These are phyloP conservation scores for Nadsonia commutata DNA, from an alignment of 1,139 yeast species.

Conservation along the genomic window DNA sequence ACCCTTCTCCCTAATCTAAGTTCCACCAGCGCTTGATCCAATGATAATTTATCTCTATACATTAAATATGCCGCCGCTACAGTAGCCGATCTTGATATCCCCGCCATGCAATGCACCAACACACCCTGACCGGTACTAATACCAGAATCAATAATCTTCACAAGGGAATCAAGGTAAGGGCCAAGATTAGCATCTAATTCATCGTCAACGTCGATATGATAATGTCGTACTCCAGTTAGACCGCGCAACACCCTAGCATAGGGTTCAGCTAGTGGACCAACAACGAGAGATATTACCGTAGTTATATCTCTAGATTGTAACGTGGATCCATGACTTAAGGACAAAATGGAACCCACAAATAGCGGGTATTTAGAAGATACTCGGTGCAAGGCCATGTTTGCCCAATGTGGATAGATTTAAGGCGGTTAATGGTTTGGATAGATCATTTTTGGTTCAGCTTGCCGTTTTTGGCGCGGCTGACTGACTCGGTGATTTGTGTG, in stretches of 20 bases:
- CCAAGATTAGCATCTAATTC: constrained; percentile 44
- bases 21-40: too few relatives aligned
- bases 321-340: not conserved
- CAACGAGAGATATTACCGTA: not conserved
- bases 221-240: constrained; percentile 22
- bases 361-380: not conserved
- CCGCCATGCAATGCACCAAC: constrained; percentile 50
- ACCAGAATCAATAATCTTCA: constrained; percentile 41
- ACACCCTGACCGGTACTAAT: constrained; percentile 10
- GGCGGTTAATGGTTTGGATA: too few relatives aligned
- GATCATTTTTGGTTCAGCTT: too few relatives aligned
- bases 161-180: constrained; percentile 42
- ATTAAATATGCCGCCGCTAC: constrained; percentile 65
- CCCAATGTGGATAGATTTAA: too few relatives aligned
- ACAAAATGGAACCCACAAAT: not conserved
- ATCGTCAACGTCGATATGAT: constrained; percentile 65
- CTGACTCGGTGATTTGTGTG: not conserved
- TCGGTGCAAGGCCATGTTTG: not conserved
- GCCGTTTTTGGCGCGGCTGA: too few relatives aligned
- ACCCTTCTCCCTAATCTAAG: too few relatives aligned
- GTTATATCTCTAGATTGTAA: not conserved
- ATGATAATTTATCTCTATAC: constrained; percentile 54
- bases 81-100: constrained; percentile 69
- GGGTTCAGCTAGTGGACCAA: not conserved
- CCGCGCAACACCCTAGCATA: too few relatives aligned